A percentile compares a stretch with the other conserved stretches of the same genome.
Evolutionary conservation across 768 basidiomycete species (phyloP).

Genomic region (Holtermanniella nyarrowii): DNA sequence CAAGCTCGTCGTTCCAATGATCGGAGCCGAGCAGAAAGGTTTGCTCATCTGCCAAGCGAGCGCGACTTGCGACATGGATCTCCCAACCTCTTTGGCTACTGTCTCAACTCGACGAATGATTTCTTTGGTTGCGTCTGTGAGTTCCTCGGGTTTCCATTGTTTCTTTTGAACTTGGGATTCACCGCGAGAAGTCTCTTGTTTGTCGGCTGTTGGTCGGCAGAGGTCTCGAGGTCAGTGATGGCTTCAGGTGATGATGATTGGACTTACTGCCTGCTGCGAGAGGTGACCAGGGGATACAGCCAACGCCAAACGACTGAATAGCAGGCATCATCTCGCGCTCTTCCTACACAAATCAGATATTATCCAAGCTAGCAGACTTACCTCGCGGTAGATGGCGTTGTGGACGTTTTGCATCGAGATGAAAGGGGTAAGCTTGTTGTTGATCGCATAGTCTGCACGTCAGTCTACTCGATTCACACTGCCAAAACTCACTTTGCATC

Average conservation of each 20-base stretch:
- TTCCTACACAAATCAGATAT: conserved; percentile 7
- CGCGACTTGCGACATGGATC: conserved; percentile 47
- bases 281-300: conserved; percentile 51
- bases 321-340: conserved; percentile 39
- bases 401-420: conserved; percentile 64
- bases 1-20: conserved; percentile 44
- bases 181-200: conserved; percentile 3
- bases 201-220: conserved; percentile 1
- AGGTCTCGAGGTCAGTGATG: background rate
- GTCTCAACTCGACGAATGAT: conserved; percentile 45
- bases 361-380: conserved; percentile 33
- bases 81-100: conserved; percentile 43
- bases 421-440: conserved; percentile 53
- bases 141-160: conserved; percentile 25
- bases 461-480: background rate
- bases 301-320: conserved; percentile 45
- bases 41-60: conserved; percentile 45
- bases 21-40: conserved; percentile 44
- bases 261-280: conserved; percentile 34
- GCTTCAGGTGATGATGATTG: background rate
- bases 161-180: conserved; percentile 2
- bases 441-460: conserved; percentile 50
- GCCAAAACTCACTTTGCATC: conserved; percentile 34
- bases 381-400: conserved; percentile 55
- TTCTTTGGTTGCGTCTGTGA: conserved; percentile 34